Evolutionary conservation across 2,329 filamentous ascomycete species (phyloP), one percentile per base, ranked within the genome.

Genomic region (Conoideocrella luteorostrata): DNA sequence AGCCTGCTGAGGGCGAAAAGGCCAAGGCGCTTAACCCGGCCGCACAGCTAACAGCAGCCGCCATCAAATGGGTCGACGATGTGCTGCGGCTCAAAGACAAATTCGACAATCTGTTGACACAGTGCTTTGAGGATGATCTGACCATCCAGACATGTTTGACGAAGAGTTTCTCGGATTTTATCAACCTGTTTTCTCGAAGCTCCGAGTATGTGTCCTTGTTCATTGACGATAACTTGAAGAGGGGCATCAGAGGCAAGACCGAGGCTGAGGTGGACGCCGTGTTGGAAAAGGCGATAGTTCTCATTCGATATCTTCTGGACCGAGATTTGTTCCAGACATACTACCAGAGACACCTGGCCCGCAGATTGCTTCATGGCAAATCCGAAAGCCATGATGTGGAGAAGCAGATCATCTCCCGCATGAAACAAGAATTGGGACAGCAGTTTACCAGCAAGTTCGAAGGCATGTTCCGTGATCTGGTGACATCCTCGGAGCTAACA

Each of bases 391-490:
- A 88, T 51, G 91, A 96, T 56, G 88, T 89, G 1, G 93, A 98
- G 66, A 90, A 91, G 61, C 85, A 93, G 57, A 94, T 98, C 79
- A 93, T 98, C 41, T 85, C 84, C 0, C 86, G 91, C 50, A 96
- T 98, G 89, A 97, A 96, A 74, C 80, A 93, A 58, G 91, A 96
- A 62, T 80, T 97, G 41, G 93, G 93, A 30, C 95, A 94, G 61
- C 84, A 89, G 53, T 97, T 97, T 61, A 97, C 93, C 0, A 73
- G 80, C 57, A 95, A 94, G 61, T 80, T 98, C 35, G 93, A 98
- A 60, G 86, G 89, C 51, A 97, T 98, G 89, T 96, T 98, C 71
- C 90, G 89, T 65, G 93, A 98, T 58, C 90, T 97, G 78, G 80
- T 84, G 13, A 81, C 90, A 11, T 96, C 90, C 0, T 81, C 84